Conservation (phyloP, 1,284 basidiomycete genomes). For the Cryptococcus floricola region DNA sequence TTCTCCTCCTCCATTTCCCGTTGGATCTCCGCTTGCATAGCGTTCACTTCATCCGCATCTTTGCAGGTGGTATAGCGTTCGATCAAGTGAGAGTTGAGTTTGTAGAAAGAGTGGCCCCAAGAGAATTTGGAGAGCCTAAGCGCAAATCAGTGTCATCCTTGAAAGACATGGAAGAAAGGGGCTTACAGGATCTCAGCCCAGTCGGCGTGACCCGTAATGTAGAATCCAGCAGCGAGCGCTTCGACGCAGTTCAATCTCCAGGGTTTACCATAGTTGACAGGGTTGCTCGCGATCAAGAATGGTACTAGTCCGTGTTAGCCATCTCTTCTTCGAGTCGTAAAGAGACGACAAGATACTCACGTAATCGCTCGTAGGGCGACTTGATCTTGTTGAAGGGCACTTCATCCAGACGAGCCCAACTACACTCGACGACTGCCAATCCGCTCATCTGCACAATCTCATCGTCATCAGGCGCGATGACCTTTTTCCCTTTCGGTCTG, state of each 20-base stretch:
- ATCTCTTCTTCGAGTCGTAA: background rate
- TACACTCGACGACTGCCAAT: slow-evolving; percentile 93
- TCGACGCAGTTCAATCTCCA: slow-evolving; percentile 89
- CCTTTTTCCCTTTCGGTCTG: slow-evolving; percentile 79
- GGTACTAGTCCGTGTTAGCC: slow-evolving; percentile 60
- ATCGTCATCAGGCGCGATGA: slow-evolving; percentile 78
- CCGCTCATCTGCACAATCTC: slow-evolving; percentile 73
- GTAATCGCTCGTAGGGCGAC: slow-evolving; percentile 82
- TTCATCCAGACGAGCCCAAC: slow-evolving; percentile 92
- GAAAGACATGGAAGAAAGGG: background rate
- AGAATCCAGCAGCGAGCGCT: slow-evolving; percentile 87
- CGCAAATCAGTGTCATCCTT: background rate
- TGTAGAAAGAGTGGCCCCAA: slow-evolving; percentile 81
- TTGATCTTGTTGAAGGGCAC: slow-evolving; percentile 92
- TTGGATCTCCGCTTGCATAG: slow-evolving; percentile 69
- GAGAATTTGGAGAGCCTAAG: slow-evolving; percentile 67
- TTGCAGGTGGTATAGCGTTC: slow-evolving; percentile 68
- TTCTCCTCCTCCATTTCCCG: slow-evolving; percentile 66
- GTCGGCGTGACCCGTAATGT: slow-evolving; percentile 76
- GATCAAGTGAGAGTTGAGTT: slow-evolving; percentile 71
- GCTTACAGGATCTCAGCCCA: slow-evolving; percentile 66
- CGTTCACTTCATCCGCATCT: slow-evolving; percentile 61
- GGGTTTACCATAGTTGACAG: slow-evolving; percentile 92
- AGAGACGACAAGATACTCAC: slow-evolving; percentile 53
- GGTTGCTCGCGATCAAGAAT: slow-evolving; percentile 86